Evolutionary conservation across 306 rosid genomes (phyloP).

Genomic region (Macrotyloma uniflorum): DNA sequence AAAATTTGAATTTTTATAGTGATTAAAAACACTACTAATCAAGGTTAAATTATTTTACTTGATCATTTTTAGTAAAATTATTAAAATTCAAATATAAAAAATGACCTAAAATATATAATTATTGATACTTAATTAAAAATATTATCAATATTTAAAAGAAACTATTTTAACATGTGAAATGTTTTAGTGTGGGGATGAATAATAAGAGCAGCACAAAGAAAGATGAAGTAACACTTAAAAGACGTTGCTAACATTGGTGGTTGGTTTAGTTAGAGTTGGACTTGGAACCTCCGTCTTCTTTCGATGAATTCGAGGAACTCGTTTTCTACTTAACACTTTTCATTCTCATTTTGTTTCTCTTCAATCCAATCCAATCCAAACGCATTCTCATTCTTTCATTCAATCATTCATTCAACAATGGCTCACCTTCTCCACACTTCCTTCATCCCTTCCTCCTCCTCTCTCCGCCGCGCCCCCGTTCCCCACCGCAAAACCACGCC

Average conservation of each 20-base stretch:
- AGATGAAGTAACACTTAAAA: neutral
- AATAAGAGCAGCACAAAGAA: too few relatives aligned
- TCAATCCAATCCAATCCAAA: neutral
- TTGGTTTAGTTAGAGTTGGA: neutral
- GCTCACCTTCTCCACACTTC: slow-evolving; percentile 79
- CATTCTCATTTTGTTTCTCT: neutral
- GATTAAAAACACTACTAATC: too few relatives aligned
- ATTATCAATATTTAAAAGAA: too few relatives aligned
- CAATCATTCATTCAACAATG: slow-evolving; percentile 55
- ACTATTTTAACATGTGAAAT: too few relatives aligned
- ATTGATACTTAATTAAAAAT: too few relatives aligned
- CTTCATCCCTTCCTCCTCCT: slow-evolving; percentile 44
- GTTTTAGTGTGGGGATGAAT: too few relatives aligned
- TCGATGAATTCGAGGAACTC: slow-evolving; percentile 74
- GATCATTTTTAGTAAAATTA: too few relatives aligned
- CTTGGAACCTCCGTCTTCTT: slow-evolving; percentile 79
- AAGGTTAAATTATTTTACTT: too few relatives aligned
- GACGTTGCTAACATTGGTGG: slow-evolving; percentile 21
- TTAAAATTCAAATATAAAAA: too few relatives aligned
- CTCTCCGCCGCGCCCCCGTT: slow-evolving; percentile 29
- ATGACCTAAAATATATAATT: too few relatives aligned
- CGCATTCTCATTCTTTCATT: neutral
- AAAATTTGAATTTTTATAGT: too few relatives aligned
- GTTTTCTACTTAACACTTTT: neutral
- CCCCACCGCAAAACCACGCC: neutral